Percentiles rank a stretch among this genome's conserved stretches.
Evolutionary conservation across 139 green algal species (phyloP).

Genomic region (Volvox africanus): DNA sequence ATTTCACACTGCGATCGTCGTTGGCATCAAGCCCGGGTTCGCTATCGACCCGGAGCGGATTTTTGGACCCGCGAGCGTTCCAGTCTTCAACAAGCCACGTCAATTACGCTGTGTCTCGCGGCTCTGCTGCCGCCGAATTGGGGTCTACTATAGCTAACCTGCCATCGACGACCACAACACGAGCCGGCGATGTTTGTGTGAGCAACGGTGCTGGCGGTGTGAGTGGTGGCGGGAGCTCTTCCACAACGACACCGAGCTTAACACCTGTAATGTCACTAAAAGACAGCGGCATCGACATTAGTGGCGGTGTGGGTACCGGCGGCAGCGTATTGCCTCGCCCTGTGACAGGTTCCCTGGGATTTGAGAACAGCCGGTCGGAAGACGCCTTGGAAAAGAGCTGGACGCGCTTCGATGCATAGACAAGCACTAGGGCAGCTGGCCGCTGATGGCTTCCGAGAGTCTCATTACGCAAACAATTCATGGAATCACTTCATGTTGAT

Average conservation of each 20-base stretch:
- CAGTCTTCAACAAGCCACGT: neutral
- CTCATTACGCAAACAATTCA: too few species aligned
- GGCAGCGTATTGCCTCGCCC: neutral
- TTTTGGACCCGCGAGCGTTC: neutral
- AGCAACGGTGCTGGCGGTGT: neutral
- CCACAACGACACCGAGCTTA: neutral
- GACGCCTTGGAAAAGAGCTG: neutral
- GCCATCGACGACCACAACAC: neutral
- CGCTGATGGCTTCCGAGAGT: too few species aligned
- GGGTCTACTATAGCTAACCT: neutral
- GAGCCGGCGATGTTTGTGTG: too few species aligned
- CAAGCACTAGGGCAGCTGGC: too few species aligned
- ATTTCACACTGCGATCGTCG: constrained; percentile 15
- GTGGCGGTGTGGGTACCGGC: neutral
- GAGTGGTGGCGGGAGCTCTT: neutral
- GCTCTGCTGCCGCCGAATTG: neutral
- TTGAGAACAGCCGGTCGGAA: neutral
- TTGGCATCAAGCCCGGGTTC: neutral
- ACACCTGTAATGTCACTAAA: neutral
- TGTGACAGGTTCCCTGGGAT: neutral
- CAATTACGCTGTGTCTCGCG: neutral
- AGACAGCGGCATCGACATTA: neutral
- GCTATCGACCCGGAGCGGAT: neutral
- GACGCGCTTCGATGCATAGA: too few species aligned
- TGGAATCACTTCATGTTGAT: too few species aligned